Evolutionary conservation across 2,329 filamentous ascomycete species (phyloP).

Genomic region (Sporothrix curviconia): DNA sequence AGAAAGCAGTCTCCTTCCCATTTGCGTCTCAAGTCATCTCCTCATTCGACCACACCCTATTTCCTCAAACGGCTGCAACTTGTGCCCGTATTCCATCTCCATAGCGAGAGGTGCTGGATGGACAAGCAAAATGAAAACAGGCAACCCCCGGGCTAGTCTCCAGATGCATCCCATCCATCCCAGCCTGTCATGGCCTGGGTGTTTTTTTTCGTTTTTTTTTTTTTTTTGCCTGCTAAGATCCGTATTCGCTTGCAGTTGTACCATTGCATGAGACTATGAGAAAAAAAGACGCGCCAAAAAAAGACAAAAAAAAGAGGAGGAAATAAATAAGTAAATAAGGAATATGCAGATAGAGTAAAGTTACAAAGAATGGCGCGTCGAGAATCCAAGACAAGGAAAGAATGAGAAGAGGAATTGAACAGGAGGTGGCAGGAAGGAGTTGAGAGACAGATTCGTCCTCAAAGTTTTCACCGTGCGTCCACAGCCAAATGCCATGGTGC

Average conservation of each 20-base stretch:
- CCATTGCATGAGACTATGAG: slow-evolving; percentile 5
- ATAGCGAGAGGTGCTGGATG: no score
- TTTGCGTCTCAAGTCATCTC: no score
- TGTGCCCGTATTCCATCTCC: no score
- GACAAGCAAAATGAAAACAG: no score
- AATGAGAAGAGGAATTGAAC: no score
- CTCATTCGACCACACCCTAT: background rate
- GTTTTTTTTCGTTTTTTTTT: background rate
- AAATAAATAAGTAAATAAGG: background rate
- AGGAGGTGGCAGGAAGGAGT: no score
- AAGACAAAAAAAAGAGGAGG: background rate
- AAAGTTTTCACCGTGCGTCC: no score
- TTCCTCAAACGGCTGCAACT: slow-evolving; percentile 4
- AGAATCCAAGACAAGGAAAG: background rate
- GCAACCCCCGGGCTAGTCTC: background rate
- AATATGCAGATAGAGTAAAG: background rate
- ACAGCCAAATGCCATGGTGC: no score
- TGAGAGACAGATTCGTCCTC: no score
- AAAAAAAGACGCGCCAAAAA: background rate
- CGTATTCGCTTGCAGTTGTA: slow-evolving; percentile 8
- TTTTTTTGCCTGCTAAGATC: background rate
- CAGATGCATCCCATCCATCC: no score
- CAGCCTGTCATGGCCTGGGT: background rate
- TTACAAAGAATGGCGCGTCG: background rate
- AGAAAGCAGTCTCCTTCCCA: no score